Percentiles rank a stretch among this genome's conserved stretches.
phyloP scores from a whole-genome alignment of 805 yeast species.

The Sugiyamaella boreocaroliniensis region DNA sequence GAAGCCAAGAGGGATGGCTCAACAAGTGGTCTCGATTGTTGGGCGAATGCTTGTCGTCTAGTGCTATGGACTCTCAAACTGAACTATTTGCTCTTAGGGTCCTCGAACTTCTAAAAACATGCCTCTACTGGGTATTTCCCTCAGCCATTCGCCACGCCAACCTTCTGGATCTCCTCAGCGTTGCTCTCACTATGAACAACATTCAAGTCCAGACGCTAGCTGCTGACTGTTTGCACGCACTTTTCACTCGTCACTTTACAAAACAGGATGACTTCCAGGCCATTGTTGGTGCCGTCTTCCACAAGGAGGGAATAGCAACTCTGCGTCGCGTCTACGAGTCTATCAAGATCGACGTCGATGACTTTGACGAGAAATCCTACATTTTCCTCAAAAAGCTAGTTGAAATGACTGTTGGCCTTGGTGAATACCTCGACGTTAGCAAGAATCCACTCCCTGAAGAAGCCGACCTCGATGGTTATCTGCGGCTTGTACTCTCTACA shows the following conservation, averaged over 20 bases:
- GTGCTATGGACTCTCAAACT: conserved; percentile 33
- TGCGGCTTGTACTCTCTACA: conserved; percentile 69
- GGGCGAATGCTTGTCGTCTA: conserved; percentile 36
- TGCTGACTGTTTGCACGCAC: conserved; percentile 81
- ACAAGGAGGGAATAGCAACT: conserved; percentile 64
- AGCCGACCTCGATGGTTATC: conserved; percentile 61
- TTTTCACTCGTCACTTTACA: conserved; percentile 72
- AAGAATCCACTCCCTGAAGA: conserved; percentile 39
- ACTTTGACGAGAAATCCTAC: conserved; percentile 72
- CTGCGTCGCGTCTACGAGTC: conserved; percentile 56
- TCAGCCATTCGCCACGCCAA: conserved; percentile 60
- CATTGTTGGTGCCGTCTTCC: conserved; percentile 73
- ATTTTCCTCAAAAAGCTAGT: conserved; percentile 82
- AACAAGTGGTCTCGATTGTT: conserved; percentile 56
- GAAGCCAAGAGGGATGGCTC: conserved; percentile 81
- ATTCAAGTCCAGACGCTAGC: conserved; percentile 72
- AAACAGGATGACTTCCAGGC: conserved; percentile 63
- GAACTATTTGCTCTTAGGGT: conserved; percentile 53
- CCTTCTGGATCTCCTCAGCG: conserved; percentile 56
- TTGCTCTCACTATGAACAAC: conserved; percentile 43
- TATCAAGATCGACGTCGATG: conserved; percentile 48
- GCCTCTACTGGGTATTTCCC: conserved; percentile 87
- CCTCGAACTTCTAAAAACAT: conserved; percentile 77
- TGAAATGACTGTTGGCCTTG: conserved; percentile 83
- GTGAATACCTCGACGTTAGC: conserved; percentile 62